Evolutionary conservation across 2,329 filamentous ascomycete genomes (phyloP), one percentile per base, ranked within the genome.

Genomic region (Fusarium xylarioides): DNA sequence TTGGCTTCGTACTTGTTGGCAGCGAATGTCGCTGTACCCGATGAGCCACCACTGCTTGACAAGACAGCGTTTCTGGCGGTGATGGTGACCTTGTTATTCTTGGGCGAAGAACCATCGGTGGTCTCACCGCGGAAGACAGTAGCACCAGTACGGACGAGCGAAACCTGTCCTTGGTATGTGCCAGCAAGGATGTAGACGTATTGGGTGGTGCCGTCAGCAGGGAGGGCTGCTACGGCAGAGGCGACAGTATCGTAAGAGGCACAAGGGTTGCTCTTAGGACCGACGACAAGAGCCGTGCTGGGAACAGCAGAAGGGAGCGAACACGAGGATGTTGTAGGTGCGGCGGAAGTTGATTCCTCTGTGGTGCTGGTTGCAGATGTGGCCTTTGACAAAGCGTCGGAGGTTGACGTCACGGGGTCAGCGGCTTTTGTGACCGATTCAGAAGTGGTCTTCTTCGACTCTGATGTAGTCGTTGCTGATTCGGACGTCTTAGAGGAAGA

Each of bases 71-170:
- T 73, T 5, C 47, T 50, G 4, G 76, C 68, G 1, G 61, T 63
- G 53, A 87, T 83, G 64, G 85, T 91, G n/a, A 91, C 91, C 42
- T 84, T 82, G 81, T 92, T 92, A 59, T 80, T 80, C 8, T 82
- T 74, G 76, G 90, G 91, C 8, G 81, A 81, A 1, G 78, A 70
- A 1, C 71, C 61, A 2, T 79, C 76, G 34, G 78, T 79, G 0
- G 90, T 91, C 74, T 88, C 76, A n/a, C 84, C 85, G 15, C 83
- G 75, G 37, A 87, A 76, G 5, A 84, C 83, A 34, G 86, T 81
- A 2, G 83, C 77, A 7, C 82, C 81, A 3, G 81, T 82, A 4
- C 81, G 83, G 7, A 77, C 70, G 11, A 87, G 76, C 0, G 78
- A 77, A 10, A 86, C 76, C 15, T 80, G 77, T 55, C 86, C 84